A percentile compares a stretch with the other conserved stretches of the same genome.
These are phyloP conservation scores for Alternaria postmessia DNA, from an alignment of 2,329 filamentous ascomycete species.

Conservation along the genomic window DNA sequence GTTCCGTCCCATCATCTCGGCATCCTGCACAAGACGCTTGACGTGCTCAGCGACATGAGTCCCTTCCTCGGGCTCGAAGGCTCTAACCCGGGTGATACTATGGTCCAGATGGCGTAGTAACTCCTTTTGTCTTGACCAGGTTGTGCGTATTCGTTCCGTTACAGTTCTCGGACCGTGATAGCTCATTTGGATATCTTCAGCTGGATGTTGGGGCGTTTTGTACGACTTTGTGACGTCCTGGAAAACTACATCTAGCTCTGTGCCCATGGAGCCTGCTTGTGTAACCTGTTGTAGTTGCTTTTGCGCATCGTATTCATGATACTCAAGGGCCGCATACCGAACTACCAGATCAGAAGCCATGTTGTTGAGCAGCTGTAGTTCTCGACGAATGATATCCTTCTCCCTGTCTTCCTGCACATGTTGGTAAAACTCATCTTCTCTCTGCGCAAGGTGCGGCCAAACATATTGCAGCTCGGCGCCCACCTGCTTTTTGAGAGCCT, in stretches of 20 bases:
- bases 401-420: slow-evolving; percentile 17
- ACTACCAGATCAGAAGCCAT: slow-evolving; percentile 11
- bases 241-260: background rate
- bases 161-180: slow-evolving; percentile 7
- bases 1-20: slow-evolving; percentile 14
- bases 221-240: background rate
- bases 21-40: slow-evolving; percentile 10
- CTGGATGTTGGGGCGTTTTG: background rate
- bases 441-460: slow-evolving; percentile 24
- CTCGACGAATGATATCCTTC: slow-evolving; percentile 23
- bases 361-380: slow-evolving; percentile 29
- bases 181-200: background rate
- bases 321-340: slow-evolving; percentile 22
- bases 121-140: slow-evolving; percentile 19
- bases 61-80: slow-evolving; percentile 9
- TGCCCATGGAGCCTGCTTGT: background rate
- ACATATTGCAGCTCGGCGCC: slow-evolving; percentile 23
- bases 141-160: slow-evolving; percentile 13
- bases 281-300: slow-evolving; percentile 26
- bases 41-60: background rate
- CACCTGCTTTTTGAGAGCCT: slow-evolving; percentile 15
- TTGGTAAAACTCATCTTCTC: slow-evolving; percentile 28
- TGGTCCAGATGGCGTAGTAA: slow-evolving; percentile 8
- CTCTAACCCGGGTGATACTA: slow-evolving; percentile 5
- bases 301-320: slow-evolving; percentile 23